Evolutionary conservation across 1,284 basidiomycete species (phyloP).

Genomic region (Termitomyces sp.): DNA sequence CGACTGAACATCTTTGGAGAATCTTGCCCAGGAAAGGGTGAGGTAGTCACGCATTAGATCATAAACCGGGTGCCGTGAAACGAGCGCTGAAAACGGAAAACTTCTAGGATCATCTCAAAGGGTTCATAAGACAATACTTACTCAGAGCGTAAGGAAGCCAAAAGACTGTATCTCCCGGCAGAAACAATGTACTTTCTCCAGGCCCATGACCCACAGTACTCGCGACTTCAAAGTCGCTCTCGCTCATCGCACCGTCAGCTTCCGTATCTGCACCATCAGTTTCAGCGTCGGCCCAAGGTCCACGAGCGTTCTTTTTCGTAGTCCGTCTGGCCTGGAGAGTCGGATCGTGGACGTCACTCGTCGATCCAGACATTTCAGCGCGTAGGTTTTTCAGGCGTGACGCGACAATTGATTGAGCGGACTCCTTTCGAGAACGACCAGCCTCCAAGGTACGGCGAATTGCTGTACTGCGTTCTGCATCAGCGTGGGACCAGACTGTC

Average conservation of each 20-base stretch:
- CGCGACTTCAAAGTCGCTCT: conserved; percentile 77
- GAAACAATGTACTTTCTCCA: conserved; percentile 79
- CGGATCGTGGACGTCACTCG: conserved; percentile 44
- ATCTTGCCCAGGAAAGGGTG: conserved; percentile 88
- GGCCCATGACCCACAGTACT: conserved; percentile 74
- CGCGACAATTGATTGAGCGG: conserved; percentile 64
- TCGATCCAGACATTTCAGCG: conserved; percentile 42
- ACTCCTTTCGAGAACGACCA: conserved; percentile 70
- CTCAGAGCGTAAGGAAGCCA: conserved; percentile 91
- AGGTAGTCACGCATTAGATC: conserved; percentile 91
- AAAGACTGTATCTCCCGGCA: conserved; percentile 84
- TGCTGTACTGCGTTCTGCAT: conserved; percentile 76
- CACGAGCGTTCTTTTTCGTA: conserved; percentile 52
- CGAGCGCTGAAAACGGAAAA: conserved; percentile 46
- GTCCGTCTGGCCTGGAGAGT: conserved; percentile 49
- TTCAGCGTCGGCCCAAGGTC: conserved; percentile 74
- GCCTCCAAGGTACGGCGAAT: conserved; percentile 80
- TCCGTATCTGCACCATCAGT: conserved; percentile 70
- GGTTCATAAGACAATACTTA: conserved; percentile 36
- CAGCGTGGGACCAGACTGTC: conserved; percentile 92
- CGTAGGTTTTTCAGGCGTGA: conserved; percentile 62
- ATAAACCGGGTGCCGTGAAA: conserved; percentile 88
- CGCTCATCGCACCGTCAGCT: conserved; percentile 66
- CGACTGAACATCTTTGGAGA: conserved; percentile 86
- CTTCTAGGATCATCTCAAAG: neutral